Percentiles rank a stretch among this genome's conserved stretches.
Conservation (phyloP, 805 yeast species). For the Wickerhamomyces pijperi region DNA sequence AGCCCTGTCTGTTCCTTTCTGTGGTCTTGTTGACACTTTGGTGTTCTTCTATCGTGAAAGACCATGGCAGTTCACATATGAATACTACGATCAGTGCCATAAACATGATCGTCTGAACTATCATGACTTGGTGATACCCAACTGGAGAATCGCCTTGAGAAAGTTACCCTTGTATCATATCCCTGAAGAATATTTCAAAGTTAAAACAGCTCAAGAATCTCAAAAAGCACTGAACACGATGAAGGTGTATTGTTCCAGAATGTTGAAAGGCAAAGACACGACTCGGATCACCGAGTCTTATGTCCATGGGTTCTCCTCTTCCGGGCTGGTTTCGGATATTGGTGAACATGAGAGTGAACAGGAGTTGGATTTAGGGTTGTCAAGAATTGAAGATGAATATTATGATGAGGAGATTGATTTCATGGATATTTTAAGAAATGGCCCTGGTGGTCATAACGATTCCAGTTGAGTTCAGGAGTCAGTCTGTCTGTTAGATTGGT, state of each 20-base stretch:
- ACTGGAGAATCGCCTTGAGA: slow-evolving; percentile 29
- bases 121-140: slow-evolving; percentile 17
- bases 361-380: too few species aligned
- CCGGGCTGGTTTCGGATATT: too few species aligned
- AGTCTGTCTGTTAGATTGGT: too few species aligned
- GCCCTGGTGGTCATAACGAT: slow-evolving; percentile 20
- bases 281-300: too few species aligned
- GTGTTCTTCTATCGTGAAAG: slow-evolving; percentile 71
- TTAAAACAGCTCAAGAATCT: not conserved
- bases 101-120: slow-evolving; percentile 16
- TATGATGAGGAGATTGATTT: slow-evolving; percentile 29
- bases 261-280: too few species aligned
- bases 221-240: too few species aligned
- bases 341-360: too few species aligned
- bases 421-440: slow-evolving; percentile 33
- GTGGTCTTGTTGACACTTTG: slow-evolving; percentile 64
- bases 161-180: slow-evolving; percentile 34
- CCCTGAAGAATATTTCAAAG: slow-evolving; percentile 22
- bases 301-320: too few species aligned
- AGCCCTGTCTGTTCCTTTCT: slow-evolving; percentile 73
- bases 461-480: too few species aligned
- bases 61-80: slow-evolving; percentile 52
- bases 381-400: too few species aligned
- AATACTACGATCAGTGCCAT: slow-evolving; percentile 6
- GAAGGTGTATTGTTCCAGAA: not conserved